phyloP scores from a whole-genome alignment of 139 green algal genomes.

The Pleodorina starrii region DNA sequence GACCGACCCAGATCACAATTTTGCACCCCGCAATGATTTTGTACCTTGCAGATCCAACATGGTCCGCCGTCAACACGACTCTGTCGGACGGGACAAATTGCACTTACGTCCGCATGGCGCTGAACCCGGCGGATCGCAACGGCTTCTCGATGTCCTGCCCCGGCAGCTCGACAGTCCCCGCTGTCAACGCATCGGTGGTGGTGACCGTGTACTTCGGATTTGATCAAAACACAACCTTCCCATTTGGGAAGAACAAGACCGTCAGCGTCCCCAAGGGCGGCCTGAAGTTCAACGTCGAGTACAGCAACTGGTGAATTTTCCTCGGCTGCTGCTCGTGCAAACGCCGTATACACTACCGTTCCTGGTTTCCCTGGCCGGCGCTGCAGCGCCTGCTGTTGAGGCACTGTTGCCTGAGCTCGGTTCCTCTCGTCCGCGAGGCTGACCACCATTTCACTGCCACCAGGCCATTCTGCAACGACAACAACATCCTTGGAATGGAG shows the following conservation, averaged over 20 bases:
- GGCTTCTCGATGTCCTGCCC: not conserved
- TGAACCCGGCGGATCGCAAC: not conserved
- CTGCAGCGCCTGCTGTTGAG: no score
- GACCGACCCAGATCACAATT: no score
- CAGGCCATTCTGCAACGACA: slow-evolving; percentile 35
- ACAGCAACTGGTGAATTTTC: slow-evolving; percentile 9
- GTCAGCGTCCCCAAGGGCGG: not conserved
- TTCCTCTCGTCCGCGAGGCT: no score
- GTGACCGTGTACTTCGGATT: slow-evolving; percentile 5
- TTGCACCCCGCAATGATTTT: no score
- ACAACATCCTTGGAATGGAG: slow-evolving; percentile 13
- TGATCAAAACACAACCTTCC: slow-evolving; percentile 4
- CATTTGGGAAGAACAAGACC: slow-evolving; percentile 22
- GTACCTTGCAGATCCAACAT: not conserved
- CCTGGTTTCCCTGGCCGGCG: no score
- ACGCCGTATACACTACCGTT: no score
- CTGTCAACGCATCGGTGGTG: not conserved
- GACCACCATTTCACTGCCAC: no score
- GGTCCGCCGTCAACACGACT: not conserved
- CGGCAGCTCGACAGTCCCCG: not conserved
- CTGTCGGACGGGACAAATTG: not conserved
- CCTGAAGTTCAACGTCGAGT: slow-evolving; percentile 25
- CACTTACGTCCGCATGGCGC: not conserved
- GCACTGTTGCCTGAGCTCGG: no score
- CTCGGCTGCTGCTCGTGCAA: no score